These are phyloP conservation scores for Aaosphaeria pasadenensis DNA, from an alignment of 2,329 filamentous ascomycete genomes.

Conservation along the genomic window DNA sequence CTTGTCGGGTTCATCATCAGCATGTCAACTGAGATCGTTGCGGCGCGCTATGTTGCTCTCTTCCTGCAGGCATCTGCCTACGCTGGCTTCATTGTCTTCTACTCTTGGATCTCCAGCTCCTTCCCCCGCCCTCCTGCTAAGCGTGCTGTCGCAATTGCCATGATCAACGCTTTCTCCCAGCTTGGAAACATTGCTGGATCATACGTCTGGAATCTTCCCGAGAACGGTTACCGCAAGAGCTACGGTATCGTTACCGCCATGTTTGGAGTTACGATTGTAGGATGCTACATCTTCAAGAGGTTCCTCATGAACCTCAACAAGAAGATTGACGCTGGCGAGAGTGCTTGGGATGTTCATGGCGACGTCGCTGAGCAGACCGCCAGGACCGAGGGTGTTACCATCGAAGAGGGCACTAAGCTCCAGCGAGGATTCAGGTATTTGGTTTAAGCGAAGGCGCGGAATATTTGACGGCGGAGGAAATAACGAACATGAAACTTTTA, in stretches of 20 bases:
- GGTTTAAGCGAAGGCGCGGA: conserved; percentile 11
- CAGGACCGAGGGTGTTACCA: conserved; percentile 20
- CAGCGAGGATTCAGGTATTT: conserved; percentile 33
- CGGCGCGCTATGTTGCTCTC: conserved; percentile 29
- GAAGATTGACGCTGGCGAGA: conserved; percentile 28
- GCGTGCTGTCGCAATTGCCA: conserved; percentile 59
- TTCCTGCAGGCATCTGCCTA: conserved; percentile 40
- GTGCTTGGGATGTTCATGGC: conserved; percentile 23
- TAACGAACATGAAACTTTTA: too few species aligned
- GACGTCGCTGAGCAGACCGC: conserved; percentile 31
- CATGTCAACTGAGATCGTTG: conserved; percentile 28
- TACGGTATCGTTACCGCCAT: conserved; percentile 64
- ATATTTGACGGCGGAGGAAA: too few species aligned
- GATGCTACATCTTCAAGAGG: conserved; percentile 40
- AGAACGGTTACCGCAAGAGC: conserved; percentile 61
- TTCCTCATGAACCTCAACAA: conserved; percentile 28
- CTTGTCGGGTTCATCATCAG: conserved; percentile 44
- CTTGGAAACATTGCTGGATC: conserved; percentile 50
- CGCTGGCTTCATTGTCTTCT: conserved; percentile 37
- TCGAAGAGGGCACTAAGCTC: conserved; percentile 26
- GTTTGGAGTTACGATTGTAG: conserved; percentile 58
- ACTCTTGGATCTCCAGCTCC: conserved; percentile 34
- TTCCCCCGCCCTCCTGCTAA: conserved; percentile 58
- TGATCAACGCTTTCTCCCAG: conserved; percentile 53
- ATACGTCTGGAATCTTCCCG: conserved; percentile 61